phyloP scores from a whole-genome alignment of 306 rosid species.

The Lablab purpureus region DNA sequence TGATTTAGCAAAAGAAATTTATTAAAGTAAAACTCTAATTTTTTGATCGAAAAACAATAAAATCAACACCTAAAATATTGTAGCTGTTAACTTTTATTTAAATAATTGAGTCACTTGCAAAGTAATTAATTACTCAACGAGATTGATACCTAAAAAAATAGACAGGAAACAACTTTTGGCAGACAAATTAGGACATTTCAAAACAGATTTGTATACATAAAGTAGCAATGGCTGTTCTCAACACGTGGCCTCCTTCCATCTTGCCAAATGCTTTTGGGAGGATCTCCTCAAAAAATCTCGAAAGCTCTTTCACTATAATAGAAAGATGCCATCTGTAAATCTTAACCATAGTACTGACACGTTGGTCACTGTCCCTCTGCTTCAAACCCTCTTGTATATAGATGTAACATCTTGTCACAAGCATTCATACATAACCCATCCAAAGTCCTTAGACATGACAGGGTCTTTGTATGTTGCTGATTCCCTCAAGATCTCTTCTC shows the following conservation, averaged over 20 bases:
- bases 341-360: background rate
- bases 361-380: background rate
- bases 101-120: background rate
- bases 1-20: no score
- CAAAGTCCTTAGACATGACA: constrained; percentile 43
- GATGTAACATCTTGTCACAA: background rate
- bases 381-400: background rate
- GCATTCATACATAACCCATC: background rate
- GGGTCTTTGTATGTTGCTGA: constrained; percentile 17
- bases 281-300: background rate
- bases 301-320: background rate
- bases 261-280: background rate
- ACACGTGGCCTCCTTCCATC: background rate
- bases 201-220: background rate
- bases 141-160: background rate
- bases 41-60: no score
- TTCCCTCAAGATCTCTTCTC: background rate
- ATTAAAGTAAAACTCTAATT: no score
- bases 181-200: background rate
- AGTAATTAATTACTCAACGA: background rate
- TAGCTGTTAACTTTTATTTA: background rate
- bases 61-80: no score
- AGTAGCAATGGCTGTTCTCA: background rate
- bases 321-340: constrained; percentile 14
- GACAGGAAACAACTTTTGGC: background rate